phyloP scores from a whole-genome alignment of 345 rosid species.

The Excoecaria agallocha region DNA sequence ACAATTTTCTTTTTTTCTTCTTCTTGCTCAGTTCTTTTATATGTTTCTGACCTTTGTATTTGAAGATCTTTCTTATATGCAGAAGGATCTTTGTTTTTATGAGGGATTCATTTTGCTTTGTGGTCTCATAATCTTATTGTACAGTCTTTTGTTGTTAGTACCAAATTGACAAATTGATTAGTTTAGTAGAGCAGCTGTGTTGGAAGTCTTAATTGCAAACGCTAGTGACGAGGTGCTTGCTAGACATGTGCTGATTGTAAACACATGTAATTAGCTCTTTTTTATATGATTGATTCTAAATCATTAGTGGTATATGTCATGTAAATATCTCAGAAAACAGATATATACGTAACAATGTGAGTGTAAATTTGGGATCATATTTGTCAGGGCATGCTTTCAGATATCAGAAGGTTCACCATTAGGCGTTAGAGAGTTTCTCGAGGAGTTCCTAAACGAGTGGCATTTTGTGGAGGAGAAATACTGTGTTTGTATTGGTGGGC shows the following conservation, averaged over 20 bases:
- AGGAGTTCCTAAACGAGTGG: slow-evolving; percentile 75
- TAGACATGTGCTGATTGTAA: neutral
- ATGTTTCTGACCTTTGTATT: no score
- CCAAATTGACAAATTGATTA: no score
- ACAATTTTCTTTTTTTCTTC: no score
- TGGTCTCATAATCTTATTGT: neutral
- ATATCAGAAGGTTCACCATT: slow-evolving; percentile 52
- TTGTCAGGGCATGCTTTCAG: slow-evolving; percentile 68
- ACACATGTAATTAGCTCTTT: neutral
- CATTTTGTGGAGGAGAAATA: slow-evolving; percentile 44
- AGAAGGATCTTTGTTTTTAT: no score
- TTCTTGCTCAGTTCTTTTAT: no score
- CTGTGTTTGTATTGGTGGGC: slow-evolving; percentile 35
- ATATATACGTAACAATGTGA: neutral
- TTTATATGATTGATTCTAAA: neutral
- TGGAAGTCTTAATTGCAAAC: no score
- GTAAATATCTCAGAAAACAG: slow-evolving; percentile 1
- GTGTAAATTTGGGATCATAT: slow-evolving; percentile 11
- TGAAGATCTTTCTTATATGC: no score
- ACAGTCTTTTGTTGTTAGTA: neutral
- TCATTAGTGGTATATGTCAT: neutral
- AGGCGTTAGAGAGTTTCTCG: slow-evolving; percentile 60
- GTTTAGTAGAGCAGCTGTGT: no score
- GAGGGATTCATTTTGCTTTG: neutral
- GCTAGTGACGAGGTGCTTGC: neutral